A percentile compares a stretch with the other conserved stretches of the same genome.
phyloP scores from a whole-genome alignment of 2,329 filamentous ascomycete genomes.

The Talaromyces atroroseus region DNA sequence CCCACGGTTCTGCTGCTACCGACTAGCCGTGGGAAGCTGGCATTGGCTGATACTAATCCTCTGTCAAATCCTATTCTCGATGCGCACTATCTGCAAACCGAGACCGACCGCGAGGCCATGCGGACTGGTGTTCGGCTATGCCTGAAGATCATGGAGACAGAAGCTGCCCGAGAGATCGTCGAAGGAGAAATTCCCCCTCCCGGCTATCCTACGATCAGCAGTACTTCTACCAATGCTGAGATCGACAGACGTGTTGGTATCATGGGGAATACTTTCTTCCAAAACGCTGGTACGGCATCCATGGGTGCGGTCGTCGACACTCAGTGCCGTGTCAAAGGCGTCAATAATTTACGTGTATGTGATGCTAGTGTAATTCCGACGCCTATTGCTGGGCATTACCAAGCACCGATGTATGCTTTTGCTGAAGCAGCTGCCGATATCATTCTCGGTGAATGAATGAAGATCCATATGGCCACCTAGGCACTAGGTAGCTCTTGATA shows the following conservation, averaged over 20 bases:
- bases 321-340: constrained; percentile 14
- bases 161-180: constrained; percentile 15
- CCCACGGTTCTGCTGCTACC: constrained; percentile 14
- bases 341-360: constrained; percentile 13
- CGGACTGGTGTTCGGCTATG: constrained; percentile 12
- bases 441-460: neutral
- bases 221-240: constrained; percentile 5
- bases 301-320: constrained; percentile 18
- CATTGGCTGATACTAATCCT: constrained; percentile 18
- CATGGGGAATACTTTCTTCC: constrained; percentile 11
- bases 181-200: constrained; percentile 13
- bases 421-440: neutral
- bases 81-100: constrained; percentile 20
- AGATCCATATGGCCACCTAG: neutral
- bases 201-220: neutral
- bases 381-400: neutral
- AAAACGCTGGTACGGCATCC: constrained; percentile 12
- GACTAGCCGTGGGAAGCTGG: constrained; percentile 20
- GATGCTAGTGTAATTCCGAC: constrained; percentile 14
- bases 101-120: constrained; percentile 21
- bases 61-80: constrained; percentile 18
- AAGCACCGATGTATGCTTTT: neutral
- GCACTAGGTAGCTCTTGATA: no score
- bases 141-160: constrained; percentile 9
- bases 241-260: constrained; percentile 10